A percentile compares a stretch with the other conserved stretches of the same genome.
Evolutionary conservation across 2,329 filamentous ascomycete genomes (phyloP).

Genomic region (Phyllosticta ampelicida): DNA sequence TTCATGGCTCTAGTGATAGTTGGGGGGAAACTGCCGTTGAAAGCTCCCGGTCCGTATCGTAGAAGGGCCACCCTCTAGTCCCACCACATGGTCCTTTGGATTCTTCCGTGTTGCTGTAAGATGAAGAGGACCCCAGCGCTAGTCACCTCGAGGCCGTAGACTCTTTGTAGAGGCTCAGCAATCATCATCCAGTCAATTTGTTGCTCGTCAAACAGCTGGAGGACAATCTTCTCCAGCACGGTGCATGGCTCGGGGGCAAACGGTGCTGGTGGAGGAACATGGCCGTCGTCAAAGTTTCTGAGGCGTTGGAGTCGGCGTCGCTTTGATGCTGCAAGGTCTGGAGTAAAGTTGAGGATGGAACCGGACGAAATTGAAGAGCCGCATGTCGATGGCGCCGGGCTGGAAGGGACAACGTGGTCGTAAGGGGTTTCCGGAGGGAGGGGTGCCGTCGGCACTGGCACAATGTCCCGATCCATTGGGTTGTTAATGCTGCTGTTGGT

Average conservation of each 20-base stretch:
- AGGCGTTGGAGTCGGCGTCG: slow-evolving; percentile 7
- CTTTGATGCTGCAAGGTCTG: slow-evolving; percentile 11
- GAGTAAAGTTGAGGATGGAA: slow-evolving; percentile 10
- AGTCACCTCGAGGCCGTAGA: slow-evolving; percentile 24
- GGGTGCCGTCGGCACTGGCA: slow-evolving; percentile 14
- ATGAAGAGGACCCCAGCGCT: slow-evolving; percentile 27
- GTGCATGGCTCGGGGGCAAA: slow-evolving; percentile 1
- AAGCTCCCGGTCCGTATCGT: background rate
- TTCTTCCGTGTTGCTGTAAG: slow-evolving; percentile 25
- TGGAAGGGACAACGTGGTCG: slow-evolving; percentile 3
- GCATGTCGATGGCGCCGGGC: slow-evolving; percentile 13
- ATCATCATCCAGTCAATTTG: slow-evolving; percentile 29
- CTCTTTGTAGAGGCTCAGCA: slow-evolving; percentile 22
- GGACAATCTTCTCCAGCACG: slow-evolving; percentile 23
- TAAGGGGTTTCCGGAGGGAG: slow-evolving; percentile 6
- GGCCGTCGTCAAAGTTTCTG: background rate
- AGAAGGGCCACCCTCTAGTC: slow-evolving; percentile 16
- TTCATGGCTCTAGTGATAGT: background rate
- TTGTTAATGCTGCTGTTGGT: slow-evolving; percentile 9
- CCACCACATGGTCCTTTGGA: slow-evolving; percentile 23
- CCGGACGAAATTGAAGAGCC: slow-evolving; percentile 19
- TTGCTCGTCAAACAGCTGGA: slow-evolving; percentile 25
- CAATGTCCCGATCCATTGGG: slow-evolving; percentile 23
- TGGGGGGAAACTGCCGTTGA: background rate
- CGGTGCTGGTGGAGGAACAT: background rate